Percentiles rank a stretch among this genome's conserved stretches.
phyloP scores from a whole-genome alignment of 805 yeast species.

The Metschnikowia proteae region DNA sequence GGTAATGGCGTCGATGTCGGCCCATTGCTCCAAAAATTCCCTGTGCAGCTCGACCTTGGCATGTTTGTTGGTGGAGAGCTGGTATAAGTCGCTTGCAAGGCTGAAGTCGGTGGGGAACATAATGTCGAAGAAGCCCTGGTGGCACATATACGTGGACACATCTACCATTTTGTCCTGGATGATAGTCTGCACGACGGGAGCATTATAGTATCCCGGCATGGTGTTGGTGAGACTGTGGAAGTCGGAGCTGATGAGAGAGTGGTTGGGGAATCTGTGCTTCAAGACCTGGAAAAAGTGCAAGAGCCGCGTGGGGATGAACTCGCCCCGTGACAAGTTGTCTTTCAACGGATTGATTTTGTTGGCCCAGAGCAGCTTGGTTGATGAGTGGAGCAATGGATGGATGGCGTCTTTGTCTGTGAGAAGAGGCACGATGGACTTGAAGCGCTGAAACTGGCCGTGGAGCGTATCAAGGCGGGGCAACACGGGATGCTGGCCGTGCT shows the following conservation, averaged over 20 bases:
- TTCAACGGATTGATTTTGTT: constrained; percentile 61
- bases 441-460: constrained; percentile 23
- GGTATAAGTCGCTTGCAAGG: constrained; percentile 58
- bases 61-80: constrained; percentile 57
- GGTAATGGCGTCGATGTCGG: constrained; percentile 60
- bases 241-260: constrained; percentile 70
- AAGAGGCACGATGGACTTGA: constrained; percentile 30
- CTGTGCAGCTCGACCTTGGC: constrained; percentile 54
- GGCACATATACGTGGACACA: constrained; percentile 70
- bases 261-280: constrained; percentile 66
- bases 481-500: constrained; percentile 40
- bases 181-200: constrained; percentile 81
- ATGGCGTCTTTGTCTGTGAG: constrained; percentile 27
- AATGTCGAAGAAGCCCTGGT: constrained; percentile 82
- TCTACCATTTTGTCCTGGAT: constrained; percentile 64
- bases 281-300: constrained; percentile 62
- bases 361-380: constrained; percentile 37
- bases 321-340: constrained; percentile 65
- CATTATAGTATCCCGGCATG: constrained; percentile 52
- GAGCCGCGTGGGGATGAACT: constrained; percentile 76
- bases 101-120: constrained; percentile 81
- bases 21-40: constrained; percentile 68
- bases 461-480: constrained; percentile 23
- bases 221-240: constrained; percentile 50
- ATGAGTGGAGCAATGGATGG: constrained; percentile 62